phyloP scores from a whole-genome alignment of 1,284 basidiomycete genomes.

The Porogramme epimiltina region DNA sequence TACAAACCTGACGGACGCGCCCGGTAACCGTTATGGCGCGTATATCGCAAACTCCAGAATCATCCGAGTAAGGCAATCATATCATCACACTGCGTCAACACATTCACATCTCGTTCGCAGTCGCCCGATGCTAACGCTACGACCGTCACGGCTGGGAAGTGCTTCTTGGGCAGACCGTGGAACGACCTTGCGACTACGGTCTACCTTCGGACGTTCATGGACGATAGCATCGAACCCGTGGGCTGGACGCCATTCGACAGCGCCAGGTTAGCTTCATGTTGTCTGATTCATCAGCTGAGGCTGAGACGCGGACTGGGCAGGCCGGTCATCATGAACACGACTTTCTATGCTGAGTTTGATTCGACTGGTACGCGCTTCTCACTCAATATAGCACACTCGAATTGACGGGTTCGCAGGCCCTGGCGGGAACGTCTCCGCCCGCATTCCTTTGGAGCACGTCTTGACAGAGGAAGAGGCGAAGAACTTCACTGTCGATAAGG shows the following conservation, averaged over 20 bases:
- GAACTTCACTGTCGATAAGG: conserved; percentile 46
- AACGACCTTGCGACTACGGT: conserved; percentile 59
- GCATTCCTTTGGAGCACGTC: conserved; percentile 51
- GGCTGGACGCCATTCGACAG: conserved; percentile 56
- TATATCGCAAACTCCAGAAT: conserved; percentile 61
- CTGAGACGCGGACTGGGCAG: conserved; percentile 31
- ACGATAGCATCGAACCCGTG: conserved; percentile 50
- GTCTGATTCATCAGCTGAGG: neutral
- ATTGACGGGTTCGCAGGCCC: conserved; percentile 42
- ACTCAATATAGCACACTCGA: neutral
- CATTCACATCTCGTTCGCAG: conserved; percentile 31
- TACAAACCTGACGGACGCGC: conserved; percentile 52
- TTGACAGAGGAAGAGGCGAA: conserved; percentile 42
- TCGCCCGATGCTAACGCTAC: conserved; percentile 61
- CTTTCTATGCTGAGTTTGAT: conserved; percentile 60
- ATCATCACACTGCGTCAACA: neutral
- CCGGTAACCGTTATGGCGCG: conserved; percentile 58
- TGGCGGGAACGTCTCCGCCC: conserved; percentile 48
- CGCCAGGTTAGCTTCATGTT: conserved; percentile 36
- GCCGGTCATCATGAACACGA: conserved; percentile 51
- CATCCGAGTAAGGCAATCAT: conserved; percentile 41
- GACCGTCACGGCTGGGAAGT: conserved; percentile 44
- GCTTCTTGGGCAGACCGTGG: conserved; percentile 67
- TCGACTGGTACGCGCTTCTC: conserved; percentile 44
- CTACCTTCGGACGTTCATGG: conserved; percentile 59